These are phyloP conservation scores for Neckera pumila DNA, from an alignment of 225 moss, liverwort and hornwort genomes.

Conservation along the genomic window DNA sequence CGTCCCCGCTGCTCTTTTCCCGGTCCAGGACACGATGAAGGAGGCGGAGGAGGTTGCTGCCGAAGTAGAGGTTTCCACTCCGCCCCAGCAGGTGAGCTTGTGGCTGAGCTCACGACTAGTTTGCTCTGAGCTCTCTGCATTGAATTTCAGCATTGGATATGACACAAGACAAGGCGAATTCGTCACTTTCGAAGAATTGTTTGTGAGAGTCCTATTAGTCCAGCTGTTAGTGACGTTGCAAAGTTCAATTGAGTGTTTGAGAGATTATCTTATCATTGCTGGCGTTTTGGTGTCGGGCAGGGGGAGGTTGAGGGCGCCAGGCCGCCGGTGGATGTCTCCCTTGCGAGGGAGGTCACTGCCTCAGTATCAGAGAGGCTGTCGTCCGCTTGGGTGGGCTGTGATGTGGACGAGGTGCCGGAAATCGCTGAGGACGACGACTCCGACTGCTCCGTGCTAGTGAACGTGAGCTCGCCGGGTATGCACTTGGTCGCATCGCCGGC, in stretches of 20 bases:
- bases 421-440: constrained; percentile 38
- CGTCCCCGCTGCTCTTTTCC: background rate
- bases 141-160: background rate
- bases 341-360: background rate
- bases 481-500: background rate
- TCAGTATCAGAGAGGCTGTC: background rate
- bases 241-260: background rate
- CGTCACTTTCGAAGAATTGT: no score
- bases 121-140: no score
- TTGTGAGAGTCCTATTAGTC: background rate
- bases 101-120: background rate
- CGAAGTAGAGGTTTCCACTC: background rate
- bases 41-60: background rate
- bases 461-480: constrained; percentile 43
- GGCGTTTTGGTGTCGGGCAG: background rate
- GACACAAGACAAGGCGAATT: background rate
- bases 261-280: background rate
- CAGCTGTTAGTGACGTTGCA: background rate
- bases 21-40: background rate
- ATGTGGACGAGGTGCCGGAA: constrained; percentile 16
- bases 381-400: constrained; percentile 16
- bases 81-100: background rate
- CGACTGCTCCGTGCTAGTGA: constrained; percentile 69
- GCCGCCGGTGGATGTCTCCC: background rate
- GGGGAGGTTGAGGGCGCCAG: background rate